Base-by-base conservation (phyloP, 495 filamentous ascomycete species). In the Podospora didyma region DNA sequence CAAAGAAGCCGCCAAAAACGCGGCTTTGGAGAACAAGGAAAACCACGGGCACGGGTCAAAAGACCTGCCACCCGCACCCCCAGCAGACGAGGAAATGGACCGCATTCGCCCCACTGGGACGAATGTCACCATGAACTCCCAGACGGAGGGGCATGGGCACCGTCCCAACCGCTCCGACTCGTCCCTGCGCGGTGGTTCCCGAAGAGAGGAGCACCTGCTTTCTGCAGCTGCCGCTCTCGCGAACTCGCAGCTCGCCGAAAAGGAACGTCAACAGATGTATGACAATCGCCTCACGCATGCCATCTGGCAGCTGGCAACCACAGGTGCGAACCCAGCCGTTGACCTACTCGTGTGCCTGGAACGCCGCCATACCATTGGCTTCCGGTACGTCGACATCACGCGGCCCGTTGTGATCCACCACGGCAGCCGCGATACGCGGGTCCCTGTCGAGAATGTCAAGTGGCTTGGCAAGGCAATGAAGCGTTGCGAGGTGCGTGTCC, bases 391-490 rank as follows among this genome's bases (percentile, higher is more conserved):
- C 17, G 94, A 99, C 66, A 96, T 97, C 60, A 94, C 85, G 0
- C 82, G 91, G 9, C 82, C 87, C 0, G 89, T 97, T 1, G 87
- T 96, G 22, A 96, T 99, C 56, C 93, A 96, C 62, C 94, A 99
- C 63, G 94, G 94, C 12, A 90, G 84, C 65, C 86, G 86, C 63
- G 94, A 99, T 61, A 92, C 88, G 7, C 81, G 94, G 16, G 94
- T 99, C 11, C 94, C 94, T 0, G 86, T 96, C 17, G 95, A 96
- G 39, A 99, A 97, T 69, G 89, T 96, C 21, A 80, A 85, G 54
- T 99, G 94, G 94, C 78, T 99, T 17, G 92, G 90, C 21, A 91
- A 92, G 67, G 91, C 86, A 37, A 97, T 98, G 94, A 82, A 87
- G 22, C 80, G 88, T 41, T 95, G 92, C 65, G 94, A 97, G 70